A percentile compares a stretch with the other conserved stretches of the same genome.
Evolutionary conservation across 2,329 filamentous ascomycete genomes (phyloP).

Genomic region (Pseudohalonectria lignicola): DNA sequence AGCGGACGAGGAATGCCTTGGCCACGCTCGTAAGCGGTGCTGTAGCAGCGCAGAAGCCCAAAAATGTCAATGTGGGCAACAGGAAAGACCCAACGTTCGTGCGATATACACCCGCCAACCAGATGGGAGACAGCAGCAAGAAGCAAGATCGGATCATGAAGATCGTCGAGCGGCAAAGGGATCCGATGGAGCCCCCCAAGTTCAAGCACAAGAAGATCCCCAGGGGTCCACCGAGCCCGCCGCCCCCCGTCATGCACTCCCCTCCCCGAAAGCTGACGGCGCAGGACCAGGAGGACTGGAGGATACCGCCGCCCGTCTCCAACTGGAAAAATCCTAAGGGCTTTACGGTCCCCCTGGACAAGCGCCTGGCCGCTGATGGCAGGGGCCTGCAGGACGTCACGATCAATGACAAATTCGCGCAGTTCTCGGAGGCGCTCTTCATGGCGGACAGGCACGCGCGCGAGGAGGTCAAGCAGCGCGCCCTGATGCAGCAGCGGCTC

Average conservation of each 20-base stretch:
- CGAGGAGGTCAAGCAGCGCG: conserved; percentile 87
- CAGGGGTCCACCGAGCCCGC: conserved; percentile 80
- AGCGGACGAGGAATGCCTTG: conserved; percentile 80
- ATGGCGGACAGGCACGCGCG: conserved; percentile 90
- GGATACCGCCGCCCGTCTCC: conserved; percentile 73
- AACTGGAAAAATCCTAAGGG: conserved; percentile 99
- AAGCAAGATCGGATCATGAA: conserved; percentile 97
- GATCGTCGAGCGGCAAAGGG: conserved; percentile 86
- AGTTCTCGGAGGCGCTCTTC: conserved; percentile 88
- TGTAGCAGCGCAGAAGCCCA: conserved; percentile 86
- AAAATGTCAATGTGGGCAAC: conserved; percentile 77
- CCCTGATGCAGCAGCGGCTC: conserved; percentile 88
- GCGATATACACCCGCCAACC: conserved; percentile 87
- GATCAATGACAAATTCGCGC: conserved; percentile 97
- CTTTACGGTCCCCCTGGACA: conserved; percentile 92
- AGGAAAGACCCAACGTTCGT: conserved; percentile 86
- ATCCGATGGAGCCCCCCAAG: conserved; percentile 94
- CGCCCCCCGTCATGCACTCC: conserved; percentile 89
- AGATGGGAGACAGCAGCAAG: conserved; percentile 81
- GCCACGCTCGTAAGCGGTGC: conserved; percentile 74
- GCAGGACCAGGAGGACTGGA: conserved; percentile 95
- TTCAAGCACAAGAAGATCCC: conserved; percentile 99
- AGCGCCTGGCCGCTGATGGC: conserved; percentile 87
- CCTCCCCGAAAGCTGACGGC: conserved; percentile 91
- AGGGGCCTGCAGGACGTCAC: conserved; percentile 84